Evolutionary conservation across 2,329 filamentous ascomycete genomes (phyloP).

Genomic region (Sclerotinia glacialis): DNA sequence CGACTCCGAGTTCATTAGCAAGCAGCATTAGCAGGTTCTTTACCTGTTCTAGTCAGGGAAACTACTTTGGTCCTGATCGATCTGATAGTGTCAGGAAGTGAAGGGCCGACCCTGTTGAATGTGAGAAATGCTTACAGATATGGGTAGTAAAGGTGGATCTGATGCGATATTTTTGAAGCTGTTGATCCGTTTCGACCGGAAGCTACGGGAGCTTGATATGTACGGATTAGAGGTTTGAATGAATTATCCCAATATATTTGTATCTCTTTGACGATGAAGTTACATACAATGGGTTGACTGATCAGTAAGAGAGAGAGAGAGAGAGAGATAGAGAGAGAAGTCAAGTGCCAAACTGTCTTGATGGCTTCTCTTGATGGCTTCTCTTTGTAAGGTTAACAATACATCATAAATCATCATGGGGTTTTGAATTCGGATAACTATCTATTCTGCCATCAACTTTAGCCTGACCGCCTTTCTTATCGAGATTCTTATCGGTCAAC

Average conservation of each 20-base stretch:
- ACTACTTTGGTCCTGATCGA: neutral
- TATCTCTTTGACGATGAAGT: neutral
- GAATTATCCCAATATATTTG: neutral
- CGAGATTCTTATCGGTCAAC: constrained; percentile 5
- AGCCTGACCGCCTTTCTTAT: constrained; percentile 4
- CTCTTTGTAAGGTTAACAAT: neutral
- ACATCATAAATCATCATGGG: too few species aligned
- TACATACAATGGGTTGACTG: neutral
- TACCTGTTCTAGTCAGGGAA: neutral
- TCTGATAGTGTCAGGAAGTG: neutral
- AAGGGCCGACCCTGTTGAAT: neutral
- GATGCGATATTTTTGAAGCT: neutral
- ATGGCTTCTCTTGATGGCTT: neutral
- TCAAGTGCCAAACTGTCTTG: too few species aligned
- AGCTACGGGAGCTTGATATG: neutral
- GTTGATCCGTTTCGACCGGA: neutral
- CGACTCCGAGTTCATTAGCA: neutral
- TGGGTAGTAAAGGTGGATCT: constrained; percentile 1
- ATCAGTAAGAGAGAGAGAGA: too few species aligned
- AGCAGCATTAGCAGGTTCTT: neutral
- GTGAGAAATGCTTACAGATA: neutral
- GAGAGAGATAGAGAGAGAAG: too few species aligned
- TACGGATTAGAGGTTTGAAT: neutral
- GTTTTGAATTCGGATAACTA: too few species aligned
- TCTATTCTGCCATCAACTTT: neutral